Base-by-base conservation (phyloP, 805 yeast genomes). In the Millerozyma miso region DNA sequence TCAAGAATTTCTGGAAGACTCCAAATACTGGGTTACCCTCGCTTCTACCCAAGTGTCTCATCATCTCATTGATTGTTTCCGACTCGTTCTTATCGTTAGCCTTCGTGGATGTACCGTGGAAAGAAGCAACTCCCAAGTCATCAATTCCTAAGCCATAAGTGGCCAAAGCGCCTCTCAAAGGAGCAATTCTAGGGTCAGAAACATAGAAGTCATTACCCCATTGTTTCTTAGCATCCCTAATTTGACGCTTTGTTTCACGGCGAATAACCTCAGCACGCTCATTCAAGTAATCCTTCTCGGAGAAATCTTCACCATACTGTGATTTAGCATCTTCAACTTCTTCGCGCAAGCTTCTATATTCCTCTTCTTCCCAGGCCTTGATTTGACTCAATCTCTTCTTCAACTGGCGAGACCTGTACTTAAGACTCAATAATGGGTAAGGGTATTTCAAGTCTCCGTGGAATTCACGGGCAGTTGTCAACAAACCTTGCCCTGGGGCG, bases 81-180 rank as follows among this genome's bases (percentile, higher is more conserved):
- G 96, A 81, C 77, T 93, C 99, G 67, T 95, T 93, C 87, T 93
- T 93, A 66, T 93, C 99, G 65, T 93, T 93, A 48, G 99, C 99
- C 74, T 81, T 84, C 48, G 99, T 93, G 15, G 98, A 91, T 18
- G 99, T 93, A 74, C 99, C 99, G 64, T 93, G 99, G 95, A 93
- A 89, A 7, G 98, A 90, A 41, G 97, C 93, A 56, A 90, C 97
- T 39, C 86, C 96, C 62, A 93, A 75, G 61, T 93, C 99, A 66
- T 93, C 99, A 61, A 95, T 76, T 40, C 96, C 83, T 60, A 93
- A 80, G 60, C 90, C 89, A 74, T 82, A 93, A 33, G 96, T 80
- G 45, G 98, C 98, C 66, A 93, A 79, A 10, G 98, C 88, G 53
- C 99, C 99, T 73, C 98, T 85, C 52, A 93, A 70, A 57, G 99